A percentile compares a stretch with the other conserved stretches of the same genome.
These are phyloP conservation scores for Solanum stenotomum DNA, from an alignment of 257 asterid species.

Conservation along the genomic window DNA sequence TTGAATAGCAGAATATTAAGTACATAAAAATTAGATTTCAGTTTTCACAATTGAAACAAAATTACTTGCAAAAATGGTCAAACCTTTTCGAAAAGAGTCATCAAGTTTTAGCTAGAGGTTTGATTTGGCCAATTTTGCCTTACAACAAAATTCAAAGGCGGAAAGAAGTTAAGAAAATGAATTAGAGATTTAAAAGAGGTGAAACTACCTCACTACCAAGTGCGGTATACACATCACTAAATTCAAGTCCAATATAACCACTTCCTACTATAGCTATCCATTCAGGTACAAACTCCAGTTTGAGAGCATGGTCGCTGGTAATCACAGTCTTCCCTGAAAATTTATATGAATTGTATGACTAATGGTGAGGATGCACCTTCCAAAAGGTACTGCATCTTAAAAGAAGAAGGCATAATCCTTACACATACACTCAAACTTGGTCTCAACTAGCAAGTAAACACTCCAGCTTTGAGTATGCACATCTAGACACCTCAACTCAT, in stretches of 20 bases:
- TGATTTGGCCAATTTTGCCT: not conserved
- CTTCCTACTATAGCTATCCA: conserved; percentile 98
- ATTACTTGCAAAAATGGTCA: not conserved
- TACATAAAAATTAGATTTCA: not conserved
- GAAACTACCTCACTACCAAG: conserved; percentile 89
- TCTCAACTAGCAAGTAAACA: not conserved
- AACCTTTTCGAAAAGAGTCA: not conserved
- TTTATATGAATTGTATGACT: not conserved
- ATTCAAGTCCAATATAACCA: conserved; percentile 96
- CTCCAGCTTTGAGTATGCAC: not conserved
- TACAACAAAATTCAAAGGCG: not conserved
- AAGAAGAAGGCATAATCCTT: not conserved
- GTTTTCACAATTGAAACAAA: not conserved
- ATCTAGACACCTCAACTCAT: not conserved
- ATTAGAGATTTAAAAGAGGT: not conserved
- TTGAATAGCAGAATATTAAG: not conserved
- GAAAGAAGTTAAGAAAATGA: not conserved
- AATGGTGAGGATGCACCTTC: not conserved
- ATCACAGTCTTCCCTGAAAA: conserved; percentile 84
- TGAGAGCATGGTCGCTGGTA: conserved; percentile 95
- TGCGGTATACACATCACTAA: conserved; percentile 93
- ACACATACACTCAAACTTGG: not conserved
- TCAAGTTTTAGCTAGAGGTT: not conserved
- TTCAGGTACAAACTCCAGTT: conserved; percentile 75
- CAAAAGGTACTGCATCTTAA: not conserved